Conservation (phyloP, 495 filamentous ascomycete species). For the Aspergillus sclerotiicarbonarius region DNA sequence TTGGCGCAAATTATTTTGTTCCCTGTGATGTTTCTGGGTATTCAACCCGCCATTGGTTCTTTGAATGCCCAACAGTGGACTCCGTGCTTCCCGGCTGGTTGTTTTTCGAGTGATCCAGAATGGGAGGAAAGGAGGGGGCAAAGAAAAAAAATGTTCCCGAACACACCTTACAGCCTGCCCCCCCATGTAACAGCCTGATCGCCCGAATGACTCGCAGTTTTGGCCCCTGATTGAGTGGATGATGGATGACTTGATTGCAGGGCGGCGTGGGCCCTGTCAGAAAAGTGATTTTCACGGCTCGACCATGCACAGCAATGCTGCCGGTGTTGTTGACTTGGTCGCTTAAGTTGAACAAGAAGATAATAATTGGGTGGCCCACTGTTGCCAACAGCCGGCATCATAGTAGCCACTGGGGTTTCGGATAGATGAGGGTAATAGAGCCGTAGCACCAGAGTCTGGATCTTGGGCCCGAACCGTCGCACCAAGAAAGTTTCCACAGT, state of each 20-base stretch:
- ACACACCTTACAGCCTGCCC: slow-evolving; percentile 6
- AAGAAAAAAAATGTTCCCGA: slow-evolving; percentile 10
- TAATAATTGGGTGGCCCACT: slow-evolving; percentile 3
- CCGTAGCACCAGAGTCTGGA: slow-evolving; percentile 20
- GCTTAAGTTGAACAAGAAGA: neutral
- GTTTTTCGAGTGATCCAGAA: slow-evolving; percentile 4
- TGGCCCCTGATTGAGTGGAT: slow-evolving; percentile 1
- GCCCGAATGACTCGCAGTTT: slow-evolving; percentile 20
- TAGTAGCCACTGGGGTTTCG: slow-evolving; percentile 20
- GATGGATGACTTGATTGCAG: slow-evolving; percentile 12
- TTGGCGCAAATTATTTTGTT: slow-evolving; percentile 11
- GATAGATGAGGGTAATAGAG: slow-evolving; percentile 19
- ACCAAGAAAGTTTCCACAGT: slow-evolving; percentile 21
- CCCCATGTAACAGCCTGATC: slow-evolving; percentile 18
- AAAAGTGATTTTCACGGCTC: slow-evolving; percentile 7
- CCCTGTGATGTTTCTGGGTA: slow-evolving; percentile 11
- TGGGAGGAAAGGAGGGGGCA: neutral
- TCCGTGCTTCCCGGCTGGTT: slow-evolving; percentile 11
- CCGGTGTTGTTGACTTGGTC: neutral
- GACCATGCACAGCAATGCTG: neutral
- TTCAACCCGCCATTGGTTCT: slow-evolving; percentile 1
- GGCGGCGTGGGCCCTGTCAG: slow-evolving; percentile 14
- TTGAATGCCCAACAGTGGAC: slow-evolving; percentile 6
- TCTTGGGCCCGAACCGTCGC: slow-evolving; percentile 24
- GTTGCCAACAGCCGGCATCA: slow-evolving; percentile 9